Base-by-base conservation (phyloP, 345 rosid species). In the Combretum micranthum region DNA sequence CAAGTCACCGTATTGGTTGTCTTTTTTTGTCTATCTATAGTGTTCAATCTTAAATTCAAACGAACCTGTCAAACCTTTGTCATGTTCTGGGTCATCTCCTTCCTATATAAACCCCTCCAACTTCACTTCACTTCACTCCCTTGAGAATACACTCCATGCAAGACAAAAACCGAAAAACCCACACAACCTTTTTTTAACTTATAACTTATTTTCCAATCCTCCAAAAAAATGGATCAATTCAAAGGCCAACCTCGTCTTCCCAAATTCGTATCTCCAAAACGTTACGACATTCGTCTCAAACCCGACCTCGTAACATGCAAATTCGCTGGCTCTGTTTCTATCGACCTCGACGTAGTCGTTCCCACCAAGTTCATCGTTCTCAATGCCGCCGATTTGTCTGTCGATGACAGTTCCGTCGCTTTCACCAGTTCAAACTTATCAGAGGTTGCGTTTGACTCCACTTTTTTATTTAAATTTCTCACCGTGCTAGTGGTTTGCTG, bases 201-300 rank as follows among this genome's bases (percentile, higher is more conserved):
- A 0, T 7, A 5, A 11, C 10, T 32, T 32, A 7, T 32, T 32
- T 32, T 32, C 39, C 39, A 32, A 4, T 32, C 9, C n/a, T n/a
- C n/a, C n/a, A n/a, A n/a, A n/a, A 42, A 52, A 51, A 90, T 92
- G 98, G 98, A 88, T 60, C 72, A 80, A 56, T 93, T 93, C 77
- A 83, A 75, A 63, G 79, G 88, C 6, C 88, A 89, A 69, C 75
- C 99, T 61, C 96, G 99, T 50, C 89, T 93, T 15, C 99, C 99
- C 8, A 79, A 77, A 50, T 87, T 93, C 73, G 96, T 90, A 15
- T 59, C 68, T 52, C 99, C 99, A 1, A 89, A 75, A 49, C 89
- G 89, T 4, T 93, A 93, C 83, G 85, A 87, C 49, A 57, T 93
- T 44, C 79, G 63, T 12, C 88, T 93, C 52, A 85, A 61, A 51